Evolutionary conservation across 371 early-diverging fungal species (phyloP).

Genomic region (Chytridium lagenaria): DNA sequence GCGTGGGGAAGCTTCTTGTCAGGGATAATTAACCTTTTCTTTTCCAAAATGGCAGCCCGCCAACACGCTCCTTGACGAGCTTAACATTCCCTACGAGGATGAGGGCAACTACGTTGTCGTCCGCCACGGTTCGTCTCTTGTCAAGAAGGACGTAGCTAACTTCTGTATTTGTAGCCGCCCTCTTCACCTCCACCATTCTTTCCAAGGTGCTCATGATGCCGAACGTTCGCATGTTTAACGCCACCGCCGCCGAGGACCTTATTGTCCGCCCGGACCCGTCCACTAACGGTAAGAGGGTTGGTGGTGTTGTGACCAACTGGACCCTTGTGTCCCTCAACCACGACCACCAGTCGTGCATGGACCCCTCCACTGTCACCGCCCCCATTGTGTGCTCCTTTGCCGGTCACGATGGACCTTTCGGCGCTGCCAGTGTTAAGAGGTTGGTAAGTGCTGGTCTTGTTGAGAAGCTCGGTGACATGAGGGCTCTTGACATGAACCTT

Average conservation of each 20-base stretch:
- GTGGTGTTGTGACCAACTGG: constrained; percentile 80
- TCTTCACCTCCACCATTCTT: constrained; percentile 77
- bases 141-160: neutral
- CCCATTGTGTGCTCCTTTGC: constrained; percentile 74
- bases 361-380: constrained; percentile 74
- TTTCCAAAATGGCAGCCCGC: constrained; percentile 54
- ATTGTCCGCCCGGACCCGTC: constrained; percentile 66
- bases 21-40: neutral
- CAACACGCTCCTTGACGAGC: constrained; percentile 67
- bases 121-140: constrained; percentile 40
- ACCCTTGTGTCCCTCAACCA: constrained; percentile 65
- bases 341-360: constrained; percentile 81
- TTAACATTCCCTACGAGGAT: constrained; percentile 75
- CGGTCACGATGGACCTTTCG: constrained; percentile 76
- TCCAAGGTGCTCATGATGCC: constrained; percentile 69
- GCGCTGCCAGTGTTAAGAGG: constrained; percentile 75
- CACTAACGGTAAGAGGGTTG: constrained; percentile 44
- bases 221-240: constrained; percentile 81
- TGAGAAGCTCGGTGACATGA: constrained; percentile 69
- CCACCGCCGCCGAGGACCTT: constrained; percentile 74
- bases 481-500: constrained; percentile 73
- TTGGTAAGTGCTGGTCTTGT: constrained; percentile 68
- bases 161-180: constrained; percentile 62
- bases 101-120: constrained; percentile 77
- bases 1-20: constrained; percentile 29